These are phyloP conservation scores for Magnaporthiopsis rhizophila DNA, from an alignment of 2,329 filamentous ascomycete genomes.

Conservation along the genomic window DNA sequence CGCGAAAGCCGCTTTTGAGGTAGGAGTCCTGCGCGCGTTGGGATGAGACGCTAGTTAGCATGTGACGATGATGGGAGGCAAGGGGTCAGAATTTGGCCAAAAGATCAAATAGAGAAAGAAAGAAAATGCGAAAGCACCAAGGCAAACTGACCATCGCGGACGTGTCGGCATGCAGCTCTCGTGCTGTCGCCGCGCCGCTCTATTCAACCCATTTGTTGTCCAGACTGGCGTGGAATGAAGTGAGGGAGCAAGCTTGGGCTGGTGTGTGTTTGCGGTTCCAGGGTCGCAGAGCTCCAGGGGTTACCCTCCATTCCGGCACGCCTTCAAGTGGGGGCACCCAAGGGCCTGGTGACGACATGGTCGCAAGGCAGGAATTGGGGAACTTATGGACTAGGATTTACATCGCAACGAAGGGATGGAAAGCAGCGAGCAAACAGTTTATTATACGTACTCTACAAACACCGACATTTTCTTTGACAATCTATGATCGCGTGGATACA, in stretches of 20 bases:
- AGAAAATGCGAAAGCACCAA: background rate
- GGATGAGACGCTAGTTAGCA: background rate
- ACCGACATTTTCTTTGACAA: background rate
- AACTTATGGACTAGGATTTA: background rate
- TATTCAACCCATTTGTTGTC: background rate
- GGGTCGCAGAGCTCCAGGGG: background rate
- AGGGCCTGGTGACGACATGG: background rate
- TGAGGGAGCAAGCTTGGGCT: background rate
- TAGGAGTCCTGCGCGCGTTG: slow-evolving; percentile 10
- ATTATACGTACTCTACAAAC: background rate
- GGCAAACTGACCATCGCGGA: background rate
- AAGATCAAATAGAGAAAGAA: background rate
- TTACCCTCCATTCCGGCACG: background rate
- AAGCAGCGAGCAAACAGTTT: background rate
- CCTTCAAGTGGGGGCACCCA: background rate
- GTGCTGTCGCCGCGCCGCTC: background rate
- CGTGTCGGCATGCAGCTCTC: background rate
- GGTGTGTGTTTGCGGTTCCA: background rate
- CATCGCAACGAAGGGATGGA: background rate
- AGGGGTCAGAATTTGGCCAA: background rate
- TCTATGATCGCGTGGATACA: background rate
- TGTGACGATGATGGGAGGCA: background rate
- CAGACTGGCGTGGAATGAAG: background rate
- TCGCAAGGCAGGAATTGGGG: background rate
- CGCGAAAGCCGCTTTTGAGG: slow-evolving; percentile 22